Base-by-base conservation (phyloP, 257 asterid species). In the Solanum ossicruentum region DNA sequence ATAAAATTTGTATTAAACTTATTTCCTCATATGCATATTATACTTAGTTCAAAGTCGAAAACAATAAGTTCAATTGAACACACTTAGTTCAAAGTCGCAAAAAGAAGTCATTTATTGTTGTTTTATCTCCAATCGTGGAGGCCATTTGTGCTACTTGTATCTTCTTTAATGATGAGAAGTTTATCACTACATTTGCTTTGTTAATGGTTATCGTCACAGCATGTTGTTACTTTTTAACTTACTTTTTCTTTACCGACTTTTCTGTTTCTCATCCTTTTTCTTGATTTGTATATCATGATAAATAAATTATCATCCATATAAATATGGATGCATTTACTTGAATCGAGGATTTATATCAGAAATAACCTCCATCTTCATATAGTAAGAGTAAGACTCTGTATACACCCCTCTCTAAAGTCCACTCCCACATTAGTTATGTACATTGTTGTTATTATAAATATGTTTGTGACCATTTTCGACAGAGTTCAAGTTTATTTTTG, bases 221-320 rank as follows among this genome's bases (percentile, higher is more conserved):
- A 36, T 63, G n/a, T 55, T 58, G 12, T 5, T 45, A 23, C 51
- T 54, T 23, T 72, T 36, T 15, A n/a, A 18, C 51, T 78, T 18
- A 18, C 41, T 36, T 36, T 36, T 36, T 36, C 41, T 36, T 36
- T 36, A 36, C 41, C 41, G 6, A 36, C 57, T 82, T 75, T 51
- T 51, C 51, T 65, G 71, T 17, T 32, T 8, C 10, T 5, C 32
- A 8, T 66, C 28, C 49, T 78, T n/a, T 80, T 58, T 71, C 78
- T 55, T 15, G 87, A 84, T 66, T 88, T 36, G 87, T 72, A 67
- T 85, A 86, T 87, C 85, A 20, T 87, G 84, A 80, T 78, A 82
- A 56, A 7, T 56, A 5, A 15, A 36, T 49, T 70, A 21, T 67
- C 36, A 47, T 47, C 13, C 43, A 23, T 65, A 18, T 26, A 26